These are phyloP conservation scores for Saccharomycopsis amapae DNA, from an alignment of 805 yeast species.

Conservation along the genomic window DNA sequence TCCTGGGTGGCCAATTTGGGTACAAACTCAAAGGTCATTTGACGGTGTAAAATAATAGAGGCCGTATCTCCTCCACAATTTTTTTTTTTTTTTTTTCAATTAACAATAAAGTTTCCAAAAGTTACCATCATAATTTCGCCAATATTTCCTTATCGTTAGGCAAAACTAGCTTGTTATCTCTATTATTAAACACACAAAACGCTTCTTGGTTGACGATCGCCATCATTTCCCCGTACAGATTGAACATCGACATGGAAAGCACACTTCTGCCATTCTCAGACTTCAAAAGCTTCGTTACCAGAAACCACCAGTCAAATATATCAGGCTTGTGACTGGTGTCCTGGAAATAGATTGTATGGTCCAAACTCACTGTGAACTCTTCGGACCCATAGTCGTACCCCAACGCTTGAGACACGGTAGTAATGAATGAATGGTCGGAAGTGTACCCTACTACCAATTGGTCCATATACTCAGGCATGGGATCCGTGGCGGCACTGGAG, in stretches of 20 bases:
- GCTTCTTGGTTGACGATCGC: slow-evolving; percentile 1
- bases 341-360: slow-evolving; percentile 11
- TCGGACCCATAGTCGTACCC: slow-evolving; percentile 1
- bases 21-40: no score
- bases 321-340: background rate
- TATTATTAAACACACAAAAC: slow-evolving; percentile 1
- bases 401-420: background rate
- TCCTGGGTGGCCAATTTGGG: no score
- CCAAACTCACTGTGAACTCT: slow-evolving; percentile 2
- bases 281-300: background rate
- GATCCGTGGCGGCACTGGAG: background rate
- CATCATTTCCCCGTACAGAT: slow-evolving; percentile 5
- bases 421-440: slow-evolving; percentile 6
- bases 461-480: slow-evolving; percentile 1
- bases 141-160: background rate
- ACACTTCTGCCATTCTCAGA: slow-evolving; percentile 1
- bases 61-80: no score
- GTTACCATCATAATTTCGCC: background rate
- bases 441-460: slow-evolving; percentile 6
- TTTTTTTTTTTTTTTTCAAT: no score
- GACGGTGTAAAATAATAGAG: no score
- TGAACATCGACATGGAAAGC: background rate
- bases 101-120: no score
- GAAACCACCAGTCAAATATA: slow-evolving; percentile 6
- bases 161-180: background rate